Conservation (phyloP, 257 asterid genomes). For the Capsicum rhomboideum region DNA sequence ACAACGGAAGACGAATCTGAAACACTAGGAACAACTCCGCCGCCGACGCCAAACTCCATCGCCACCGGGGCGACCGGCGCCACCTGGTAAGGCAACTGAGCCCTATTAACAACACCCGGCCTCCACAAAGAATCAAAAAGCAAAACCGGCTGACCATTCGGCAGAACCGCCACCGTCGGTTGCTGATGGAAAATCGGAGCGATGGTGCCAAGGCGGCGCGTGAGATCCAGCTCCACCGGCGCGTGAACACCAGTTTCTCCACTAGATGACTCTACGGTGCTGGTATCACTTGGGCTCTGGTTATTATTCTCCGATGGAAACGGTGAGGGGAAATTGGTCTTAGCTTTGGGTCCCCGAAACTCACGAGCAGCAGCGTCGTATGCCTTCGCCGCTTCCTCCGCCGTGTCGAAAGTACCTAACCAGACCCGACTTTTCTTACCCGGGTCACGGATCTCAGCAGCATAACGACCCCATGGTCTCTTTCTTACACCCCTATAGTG, state of each 20-base stretch:
- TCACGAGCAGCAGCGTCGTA: conserved; percentile 74
- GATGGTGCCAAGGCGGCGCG: conserved; percentile 58
- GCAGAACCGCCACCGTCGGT: conserved; percentile 53
- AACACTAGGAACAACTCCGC: conserved; percentile 34
- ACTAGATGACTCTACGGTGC: conserved; percentile 75
- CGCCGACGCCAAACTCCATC: conserved; percentile 21
- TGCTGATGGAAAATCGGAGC: conserved; percentile 28
- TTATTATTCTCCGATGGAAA: conserved; percentile 11
- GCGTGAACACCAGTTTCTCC: conserved; percentile 36
- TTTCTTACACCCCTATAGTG: conserved; percentile 81
- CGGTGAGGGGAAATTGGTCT: conserved; percentile 61
- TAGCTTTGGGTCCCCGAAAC: conserved; percentile 84
- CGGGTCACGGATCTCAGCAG: conserved; percentile 94
- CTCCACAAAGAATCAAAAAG: conserved; percentile 16
- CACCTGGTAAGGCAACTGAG: not conserved
- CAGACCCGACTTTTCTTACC: conserved; percentile 84
- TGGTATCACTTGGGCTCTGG: conserved; percentile 63
- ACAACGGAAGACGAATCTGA: conserved; percentile 82
- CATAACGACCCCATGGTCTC: conserved; percentile 99
- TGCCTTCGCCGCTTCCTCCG: conserved; percentile 92
- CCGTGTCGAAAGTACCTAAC: conserved; percentile 90
- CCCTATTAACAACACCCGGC: conserved; percentile 2
- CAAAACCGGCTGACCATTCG: conserved; percentile 54
- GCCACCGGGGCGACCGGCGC: conserved; percentile 20
- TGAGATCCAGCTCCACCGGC: conserved; percentile 61